Evolutionary conservation across 371 early-diverging fungal genomes (phyloP).

Genomic region (Thermomucor indicae-seudaticae): DNA sequence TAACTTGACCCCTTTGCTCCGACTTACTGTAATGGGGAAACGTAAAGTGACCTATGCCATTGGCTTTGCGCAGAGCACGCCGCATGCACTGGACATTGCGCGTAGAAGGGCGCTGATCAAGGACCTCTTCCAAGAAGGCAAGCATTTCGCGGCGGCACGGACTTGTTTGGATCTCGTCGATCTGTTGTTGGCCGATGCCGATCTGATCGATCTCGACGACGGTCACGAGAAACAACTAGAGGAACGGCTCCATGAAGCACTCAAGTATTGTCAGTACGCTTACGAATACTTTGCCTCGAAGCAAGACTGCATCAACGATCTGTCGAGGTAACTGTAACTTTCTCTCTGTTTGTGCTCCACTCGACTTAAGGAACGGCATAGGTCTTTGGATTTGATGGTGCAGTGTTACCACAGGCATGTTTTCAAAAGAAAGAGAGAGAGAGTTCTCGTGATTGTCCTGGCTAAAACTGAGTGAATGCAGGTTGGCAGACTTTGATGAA

Average conservation of each 20-base stretch:
- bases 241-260: conserved; percentile 9
- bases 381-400: not conserved
- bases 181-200: not conserved
- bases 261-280: conserved; percentile 12
- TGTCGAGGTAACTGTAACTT: not conserved
- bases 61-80: conserved; percentile 13
- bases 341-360: not conserved
- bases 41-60: conserved; percentile 37
- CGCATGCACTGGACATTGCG: conserved; percentile 15
- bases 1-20: no score
- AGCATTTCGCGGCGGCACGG: conserved; percentile 8
- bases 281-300: not conserved
- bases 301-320: not conserved
- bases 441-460: not conserved
- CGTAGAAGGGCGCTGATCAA: conserved; percentile 5
- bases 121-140: not conserved
- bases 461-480: not conserved
- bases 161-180: not conserved
- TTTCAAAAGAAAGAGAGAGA: not conserved
- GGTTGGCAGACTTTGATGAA: conserved; percentile 15
- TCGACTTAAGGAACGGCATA: not conserved
- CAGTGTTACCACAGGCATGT: not conserved
- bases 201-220: not conserved
- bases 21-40: no score
- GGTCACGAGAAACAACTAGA: not conserved